phyloP scores from a whole-genome alignment of 805 yeast species.

The Candida caryicola region DNA sequence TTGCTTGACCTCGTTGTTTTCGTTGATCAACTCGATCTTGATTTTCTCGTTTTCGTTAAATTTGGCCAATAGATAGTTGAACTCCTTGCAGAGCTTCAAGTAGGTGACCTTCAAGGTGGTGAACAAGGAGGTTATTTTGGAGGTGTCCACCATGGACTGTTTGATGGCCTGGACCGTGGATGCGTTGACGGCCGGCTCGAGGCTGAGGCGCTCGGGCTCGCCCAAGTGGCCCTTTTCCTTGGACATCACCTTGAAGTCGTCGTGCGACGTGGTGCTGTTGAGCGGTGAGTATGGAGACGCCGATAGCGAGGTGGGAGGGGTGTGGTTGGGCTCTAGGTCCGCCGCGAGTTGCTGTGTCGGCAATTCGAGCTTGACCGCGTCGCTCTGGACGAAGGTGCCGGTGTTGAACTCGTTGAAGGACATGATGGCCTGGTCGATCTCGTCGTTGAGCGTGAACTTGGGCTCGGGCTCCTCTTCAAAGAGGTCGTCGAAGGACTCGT shows the following conservation, averaged over 20 bases:
- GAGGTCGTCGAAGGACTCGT: slow-evolving; percentile 5
- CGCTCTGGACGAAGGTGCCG: background rate
- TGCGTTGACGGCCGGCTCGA: slow-evolving; percentile 5
- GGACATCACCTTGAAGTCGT: slow-evolving; percentile 2
- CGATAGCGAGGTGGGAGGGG: background rate
- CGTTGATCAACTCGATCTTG: slow-evolving; percentile 34
- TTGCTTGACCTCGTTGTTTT: slow-evolving; percentile 31
- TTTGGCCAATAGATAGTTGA: slow-evolving; percentile 32
- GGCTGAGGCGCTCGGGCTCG: too few species aligned
- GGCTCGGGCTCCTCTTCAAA: slow-evolving; percentile 3
- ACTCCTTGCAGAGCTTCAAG: slow-evolving; percentile 37
- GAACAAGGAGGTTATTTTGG: slow-evolving; percentile 28
- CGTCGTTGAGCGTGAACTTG: slow-evolving; percentile 10
- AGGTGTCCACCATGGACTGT: slow-evolving; percentile 15
- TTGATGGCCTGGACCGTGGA: slow-evolving; percentile 12
- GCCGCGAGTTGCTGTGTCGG: too few species aligned
- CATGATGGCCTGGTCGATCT: slow-evolving; percentile 14
- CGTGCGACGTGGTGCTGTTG: slow-evolving; percentile 10
- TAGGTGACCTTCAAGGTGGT: slow-evolving; percentile 34
- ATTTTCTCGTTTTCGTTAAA: slow-evolving; percentile 36
- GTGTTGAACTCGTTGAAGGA: slow-evolving; percentile 13
- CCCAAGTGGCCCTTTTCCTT: slow-evolving; percentile 7
- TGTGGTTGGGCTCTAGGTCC: background rate
- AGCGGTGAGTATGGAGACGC: slow-evolving; percentile 10
- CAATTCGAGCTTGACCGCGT: background rate